Percentiles rank a stretch among this genome's conserved stretches.
These are phyloP conservation scores for Pilatotrama ljubarskyi DNA, from an alignment of 768 basidiomycete species.

Conservation along the genomic window DNA sequence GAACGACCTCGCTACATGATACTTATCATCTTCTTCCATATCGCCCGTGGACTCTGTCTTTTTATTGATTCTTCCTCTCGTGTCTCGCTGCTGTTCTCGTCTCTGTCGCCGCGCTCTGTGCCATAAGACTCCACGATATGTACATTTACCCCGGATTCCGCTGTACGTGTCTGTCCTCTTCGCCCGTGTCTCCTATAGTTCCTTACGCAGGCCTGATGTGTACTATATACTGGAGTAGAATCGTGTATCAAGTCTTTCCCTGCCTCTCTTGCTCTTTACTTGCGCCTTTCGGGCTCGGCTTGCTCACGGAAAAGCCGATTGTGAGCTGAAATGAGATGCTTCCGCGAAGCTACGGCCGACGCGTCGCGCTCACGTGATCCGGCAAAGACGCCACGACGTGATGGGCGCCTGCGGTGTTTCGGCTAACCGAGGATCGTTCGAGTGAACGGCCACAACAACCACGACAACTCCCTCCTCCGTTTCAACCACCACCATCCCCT, in stretches of 20 bases:
- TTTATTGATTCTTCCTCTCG: not conserved
- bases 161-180: not conserved
- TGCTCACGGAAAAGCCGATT: not conserved
- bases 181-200: not conserved
- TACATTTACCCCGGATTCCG: conserved; percentile 4
- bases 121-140: conserved; percentile 1
- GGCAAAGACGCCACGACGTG: not conserved
- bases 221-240: conserved; percentile 1
- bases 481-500: not conserved
- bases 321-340: not conserved
- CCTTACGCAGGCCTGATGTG: not conserved
- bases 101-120: conserved; percentile 1
- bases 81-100: no score
- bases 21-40: not conserved
- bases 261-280: no score
- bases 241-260: no score
- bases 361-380: conserved; percentile 17
- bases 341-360: not conserved
- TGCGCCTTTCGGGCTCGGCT: no score
- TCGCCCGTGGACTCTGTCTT: not conserved
- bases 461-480: not conserved
- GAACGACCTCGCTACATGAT: not conserved
- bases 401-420: conserved; percentile 9
- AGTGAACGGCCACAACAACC: conserved; percentile 6
- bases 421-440: conserved; percentile 9